A percentile compares a stretch with the other conserved stretches of the same genome.
Conservation (phyloP, 106 monocot species). For the Dendrobium nobile region DNA sequence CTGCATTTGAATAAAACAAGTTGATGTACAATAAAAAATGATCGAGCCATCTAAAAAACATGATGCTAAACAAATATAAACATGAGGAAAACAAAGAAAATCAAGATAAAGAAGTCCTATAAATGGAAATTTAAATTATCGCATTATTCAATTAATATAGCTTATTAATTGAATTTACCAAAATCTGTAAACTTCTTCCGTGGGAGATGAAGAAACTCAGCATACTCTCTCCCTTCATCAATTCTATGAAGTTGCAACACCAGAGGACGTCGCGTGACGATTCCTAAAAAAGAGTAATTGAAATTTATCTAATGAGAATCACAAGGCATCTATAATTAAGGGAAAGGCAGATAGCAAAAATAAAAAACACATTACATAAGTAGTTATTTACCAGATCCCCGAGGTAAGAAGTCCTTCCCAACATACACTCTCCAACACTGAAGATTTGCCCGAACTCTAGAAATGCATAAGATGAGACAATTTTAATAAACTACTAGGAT, state of each 20-base stretch:
- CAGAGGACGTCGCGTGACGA: conserved; percentile 62
- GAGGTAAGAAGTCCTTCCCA: conserved; percentile 46
- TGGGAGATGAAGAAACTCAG: conserved; percentile 61
- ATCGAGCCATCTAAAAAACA: neutral
- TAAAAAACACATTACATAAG: neutral
- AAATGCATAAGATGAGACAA: neutral
- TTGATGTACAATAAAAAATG: neutral
- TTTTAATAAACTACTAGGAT: neutral
- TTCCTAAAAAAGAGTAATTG: conserved; percentile 25
- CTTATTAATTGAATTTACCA: conserved; percentile 24
- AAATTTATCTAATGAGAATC: neutral
- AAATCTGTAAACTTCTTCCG: conserved; percentile 64
- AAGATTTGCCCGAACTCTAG: conserved; percentile 51
- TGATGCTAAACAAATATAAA: neutral
- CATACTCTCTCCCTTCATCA: conserved; percentile 52
- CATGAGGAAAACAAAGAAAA: neutral
- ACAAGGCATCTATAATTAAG: neutral
- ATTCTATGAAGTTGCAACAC: conserved; percentile 67
- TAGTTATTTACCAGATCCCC: conserved; percentile 34
- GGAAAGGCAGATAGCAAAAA: neutral
- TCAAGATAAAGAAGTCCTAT: neutral
- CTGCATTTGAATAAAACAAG: neutral
- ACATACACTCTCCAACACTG: conserved; percentile 51
- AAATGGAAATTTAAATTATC: neutral
- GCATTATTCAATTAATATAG: neutral